Evolutionary conservation across 1,284 basidiomycete species (phyloP).

Genomic region (Golubevia pallescens): DNA sequence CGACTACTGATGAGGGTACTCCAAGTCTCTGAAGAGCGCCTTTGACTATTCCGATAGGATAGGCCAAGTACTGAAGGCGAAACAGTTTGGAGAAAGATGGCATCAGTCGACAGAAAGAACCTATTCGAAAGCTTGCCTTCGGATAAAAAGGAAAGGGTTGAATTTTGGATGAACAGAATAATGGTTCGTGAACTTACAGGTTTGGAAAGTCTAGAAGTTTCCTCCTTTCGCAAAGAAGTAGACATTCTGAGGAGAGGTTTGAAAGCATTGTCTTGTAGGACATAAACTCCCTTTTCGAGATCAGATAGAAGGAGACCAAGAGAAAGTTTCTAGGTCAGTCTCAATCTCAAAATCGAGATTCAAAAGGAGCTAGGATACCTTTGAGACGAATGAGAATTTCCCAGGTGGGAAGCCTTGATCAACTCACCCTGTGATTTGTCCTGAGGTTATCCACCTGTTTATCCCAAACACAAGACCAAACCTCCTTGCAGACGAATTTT

Average conservation of each 20-base stretch:
- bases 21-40: not conserved
- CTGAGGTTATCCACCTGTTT: constrained; percentile 62
- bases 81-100: too few relatives aligned
- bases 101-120: not conserved
- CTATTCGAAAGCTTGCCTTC: too few relatives aligned
- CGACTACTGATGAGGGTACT: not conserved
- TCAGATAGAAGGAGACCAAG: not conserved
- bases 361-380: not conserved
- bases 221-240: constrained; percentile 18
- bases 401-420: too few relatives aligned
- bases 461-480: constrained; percentile 57
- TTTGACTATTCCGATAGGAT: not conserved
- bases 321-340: not conserved
- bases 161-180: too few relatives aligned
- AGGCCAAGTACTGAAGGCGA: not conserved
- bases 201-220: constrained; percentile 18
- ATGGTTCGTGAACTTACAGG: constrained; percentile 5
- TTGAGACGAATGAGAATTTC: not conserved
- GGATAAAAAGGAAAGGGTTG: too few relatives aligned
- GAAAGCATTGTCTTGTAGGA: constrained; percentile 56
- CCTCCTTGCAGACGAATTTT: constrained; percentile 63
- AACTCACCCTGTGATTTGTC: constrained; percentile 51
- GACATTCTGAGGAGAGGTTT: constrained; percentile 32
- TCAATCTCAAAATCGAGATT: not conserved
- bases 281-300: constrained; percentile 43